Evolutionary conservation across 2,329 filamentous ascomycete genomes (phyloP), one percentile per base, ranked within the genome.

Genomic region (Aschersonia sp.): DNA sequence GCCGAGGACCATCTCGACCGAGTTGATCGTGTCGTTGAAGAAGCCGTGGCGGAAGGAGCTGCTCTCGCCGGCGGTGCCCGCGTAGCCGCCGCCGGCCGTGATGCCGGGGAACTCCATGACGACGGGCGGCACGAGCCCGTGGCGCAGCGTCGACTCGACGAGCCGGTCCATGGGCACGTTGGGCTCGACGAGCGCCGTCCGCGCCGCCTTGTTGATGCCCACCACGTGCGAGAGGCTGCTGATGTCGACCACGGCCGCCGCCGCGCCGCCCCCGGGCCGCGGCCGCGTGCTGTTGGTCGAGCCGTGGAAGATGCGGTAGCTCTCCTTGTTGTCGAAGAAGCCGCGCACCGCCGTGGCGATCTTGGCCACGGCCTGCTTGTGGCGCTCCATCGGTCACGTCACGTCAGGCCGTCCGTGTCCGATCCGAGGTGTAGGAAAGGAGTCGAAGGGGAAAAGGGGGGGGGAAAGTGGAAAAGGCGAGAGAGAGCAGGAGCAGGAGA

Each of bases 21-120:
- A 67, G 44, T 71, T 70, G 50, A 86, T 70, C 0, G 73, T 82
- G 41, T 75, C 71, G 59, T 85, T 77, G 57, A 87, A 86, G 64
- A 83, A 84, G 41, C 83, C 83, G 59, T 84, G 74, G 50, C 72
- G 72, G 65, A 86, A 87, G 14, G 73, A 79, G 53, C 72, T 78
- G 63, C 77, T 83, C 67, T 87, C 83, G 30, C 82, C 83, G 0
- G 80, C 77, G 0, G 81, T 84, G 8, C 83, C 83, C 1, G 81
- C 78, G 59, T 77, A 86, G 4, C 81, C 82, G 40, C 83, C 83
- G 30, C 83, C 83, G 2, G 77, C 79, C 0, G 83, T 87, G 61
- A 87, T 87, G 35, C 82, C 83, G 0, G 81, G 82, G 54, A 86
- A 87, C 60, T 86, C 83, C 78, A 84, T 84, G 30, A 86, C 81